phyloP scores from a whole-genome alignment of 495 filamentous ascomycete genomes.

The Clohesyomyces aquaticus region DNA sequence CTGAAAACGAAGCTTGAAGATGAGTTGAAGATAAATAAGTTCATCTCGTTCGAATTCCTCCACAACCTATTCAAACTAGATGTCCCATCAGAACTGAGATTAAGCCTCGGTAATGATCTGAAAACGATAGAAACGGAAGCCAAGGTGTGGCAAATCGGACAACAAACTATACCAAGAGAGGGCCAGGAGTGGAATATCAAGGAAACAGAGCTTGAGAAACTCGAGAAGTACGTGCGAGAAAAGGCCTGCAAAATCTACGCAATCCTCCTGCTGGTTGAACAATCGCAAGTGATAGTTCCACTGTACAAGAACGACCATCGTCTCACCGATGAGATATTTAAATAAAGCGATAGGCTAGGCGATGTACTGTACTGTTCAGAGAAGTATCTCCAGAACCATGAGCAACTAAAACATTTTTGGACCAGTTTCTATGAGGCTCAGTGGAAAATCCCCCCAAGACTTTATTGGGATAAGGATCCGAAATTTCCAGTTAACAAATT shows the following conservation, averaged over 20 bases:
- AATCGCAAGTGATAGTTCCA: neutral
- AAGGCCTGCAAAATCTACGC: neutral
- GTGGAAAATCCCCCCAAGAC: neutral
- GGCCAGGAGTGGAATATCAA: too few species aligned
- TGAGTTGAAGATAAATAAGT: too few species aligned
- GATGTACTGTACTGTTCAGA: neutral
- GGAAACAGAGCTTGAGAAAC: too few species aligned
- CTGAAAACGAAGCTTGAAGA: too few species aligned
- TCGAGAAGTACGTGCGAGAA: neutral
- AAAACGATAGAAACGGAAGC: too few species aligned
- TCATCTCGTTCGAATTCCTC: too few species aligned
- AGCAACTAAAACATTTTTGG: neutral
- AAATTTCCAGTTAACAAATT: neutral
- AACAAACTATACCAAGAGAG: too few species aligned
- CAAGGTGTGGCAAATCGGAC: too few species aligned
- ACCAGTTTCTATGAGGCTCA: neutral
- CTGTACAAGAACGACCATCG: neutral
- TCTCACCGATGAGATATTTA: neutral
- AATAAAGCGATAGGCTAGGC: neutral
- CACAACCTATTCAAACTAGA: too few species aligned
- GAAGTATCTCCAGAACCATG: neutral
- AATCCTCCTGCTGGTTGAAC: neutral
- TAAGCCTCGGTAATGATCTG: too few species aligned
- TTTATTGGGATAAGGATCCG: too few species aligned
- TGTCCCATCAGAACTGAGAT: too few species aligned